Conservation (phyloP, 1,284 basidiomycete genomes). For the Prillingera fragicola region DNA sequence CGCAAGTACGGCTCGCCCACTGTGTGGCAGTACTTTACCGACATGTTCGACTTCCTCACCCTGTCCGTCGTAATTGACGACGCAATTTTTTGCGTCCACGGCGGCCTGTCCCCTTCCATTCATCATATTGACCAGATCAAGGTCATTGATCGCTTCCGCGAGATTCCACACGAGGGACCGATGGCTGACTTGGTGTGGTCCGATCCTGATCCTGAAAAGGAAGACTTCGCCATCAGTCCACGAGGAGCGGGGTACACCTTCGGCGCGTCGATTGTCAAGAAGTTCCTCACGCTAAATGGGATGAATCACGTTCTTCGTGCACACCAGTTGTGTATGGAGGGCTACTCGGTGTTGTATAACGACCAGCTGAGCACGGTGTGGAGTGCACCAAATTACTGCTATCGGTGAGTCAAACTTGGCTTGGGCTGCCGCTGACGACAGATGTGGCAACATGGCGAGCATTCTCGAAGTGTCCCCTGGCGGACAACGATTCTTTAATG, state of each 20-base stretch:
- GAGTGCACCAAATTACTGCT: constrained; percentile 97
- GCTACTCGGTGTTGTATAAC: constrained; percentile 90
- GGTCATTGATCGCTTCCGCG: constrained; percentile 96
- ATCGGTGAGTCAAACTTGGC: constrained; percentile 31
- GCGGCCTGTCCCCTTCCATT: constrained; percentile 95
- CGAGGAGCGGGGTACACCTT: constrained; percentile 99
- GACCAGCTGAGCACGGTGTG: constrained; percentile 95
- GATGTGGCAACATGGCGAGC: constrained; percentile 94
- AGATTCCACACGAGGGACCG: constrained; percentile 98
- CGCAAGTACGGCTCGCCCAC: constrained; percentile 94
- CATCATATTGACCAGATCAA: constrained; percentile 99
- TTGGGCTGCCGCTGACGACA: constrained; percentile 45
- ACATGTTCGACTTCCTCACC: constrained; percentile 99
- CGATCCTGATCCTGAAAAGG: constrained; percentile 97
- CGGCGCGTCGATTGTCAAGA: constrained; percentile 96
- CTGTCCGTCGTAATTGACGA: constrained; percentile 98
- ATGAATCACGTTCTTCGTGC: constrained; percentile 98
- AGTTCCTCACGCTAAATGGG: constrained; percentile 87
- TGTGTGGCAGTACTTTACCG: constrained; percentile 99
- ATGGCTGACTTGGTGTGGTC: constrained; percentile 99
- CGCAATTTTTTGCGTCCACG: constrained; percentile 98
- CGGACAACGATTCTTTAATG: constrained; percentile 88
- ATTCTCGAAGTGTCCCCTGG: constrained; percentile 94
- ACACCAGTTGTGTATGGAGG: constrained; percentile 99
- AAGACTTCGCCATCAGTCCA: constrained; percentile 98